Evolutionary conservation across 192 early-diverging fungal species (phyloP).

Genomic region (Backusella tarrabulga): DNA sequence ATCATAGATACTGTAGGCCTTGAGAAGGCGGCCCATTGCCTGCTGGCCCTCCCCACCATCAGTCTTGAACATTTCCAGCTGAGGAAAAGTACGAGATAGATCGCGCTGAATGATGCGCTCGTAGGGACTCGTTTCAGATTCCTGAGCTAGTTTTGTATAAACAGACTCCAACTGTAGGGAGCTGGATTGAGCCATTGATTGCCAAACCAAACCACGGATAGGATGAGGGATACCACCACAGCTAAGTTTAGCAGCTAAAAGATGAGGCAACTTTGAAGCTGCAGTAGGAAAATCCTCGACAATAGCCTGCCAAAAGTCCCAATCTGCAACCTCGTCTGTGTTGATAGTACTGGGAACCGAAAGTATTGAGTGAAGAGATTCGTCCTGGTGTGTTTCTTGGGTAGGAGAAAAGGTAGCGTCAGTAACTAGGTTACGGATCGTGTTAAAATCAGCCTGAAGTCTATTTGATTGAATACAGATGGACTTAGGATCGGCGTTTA

Average conservation of each 20-base stretch:
- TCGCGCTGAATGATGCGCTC: slow-evolving; percentile 92
- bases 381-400: slow-evolving; percentile 1
- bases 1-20: slow-evolving; percentile 92
- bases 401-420: slow-evolving; percentile 32
- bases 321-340: slow-evolving; percentile 21
- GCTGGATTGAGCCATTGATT: slow-evolving; percentile 83
- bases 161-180: slow-evolving; percentile 76
- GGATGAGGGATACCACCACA: slow-evolving; percentile 75
- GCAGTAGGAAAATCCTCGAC: slow-evolving; percentile 77
- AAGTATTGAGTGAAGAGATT: background rate
- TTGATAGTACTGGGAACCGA: slow-evolving; percentile 9
- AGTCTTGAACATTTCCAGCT: slow-evolving; percentile 78
- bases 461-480: slow-evolving; percentile 60
- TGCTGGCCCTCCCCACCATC: slow-evolving; percentile 83
- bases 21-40: slow-evolving; percentile 84
- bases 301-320: slow-evolving; percentile 85
- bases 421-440: slow-evolving; percentile 45
- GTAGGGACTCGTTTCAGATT: slow-evolving; percentile 59
- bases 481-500: slow-evolving; percentile 59
- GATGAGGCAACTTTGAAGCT: slow-evolving; percentile 62
- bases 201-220: slow-evolving; percentile 90
- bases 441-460: slow-evolving; percentile 54
- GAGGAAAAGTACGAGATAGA: slow-evolving; percentile 90
- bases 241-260: slow-evolving; percentile 70
- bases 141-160: slow-evolving; percentile 70